Base-by-base conservation (phyloP, 1,139 yeast species). In the Yamadazyma siamensis region DNA sequence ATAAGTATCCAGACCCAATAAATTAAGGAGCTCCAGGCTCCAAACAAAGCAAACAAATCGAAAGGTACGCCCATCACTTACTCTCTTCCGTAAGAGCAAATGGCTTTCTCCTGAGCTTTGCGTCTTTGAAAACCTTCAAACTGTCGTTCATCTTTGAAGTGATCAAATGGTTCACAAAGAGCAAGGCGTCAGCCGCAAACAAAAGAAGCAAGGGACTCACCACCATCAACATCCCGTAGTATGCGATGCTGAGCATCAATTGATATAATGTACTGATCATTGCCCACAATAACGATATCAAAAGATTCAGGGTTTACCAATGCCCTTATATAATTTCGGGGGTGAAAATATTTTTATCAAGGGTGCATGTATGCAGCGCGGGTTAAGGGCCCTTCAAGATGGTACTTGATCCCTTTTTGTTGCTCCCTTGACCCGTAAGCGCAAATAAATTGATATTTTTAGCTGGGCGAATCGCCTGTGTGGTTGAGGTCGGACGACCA, bases 351-450 rank as follows among this genome's bases (percentile, higher is more conserved):
- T 10, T 17, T 17, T 17, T 17, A 17, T 17, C 7, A 17, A 7
- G 20, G 10, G 10, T 10, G 20, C 20, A 7, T 10, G 20, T 7
- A 17, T 10, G 9, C 20, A 7, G 9, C 7, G 10, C 7, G 20
- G 20, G 20, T 17, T 17, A 17, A 7, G 10, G 10, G 20, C 20
- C 7, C 20, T 10, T 7, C 7, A 7, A 10, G 10, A 7, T 10
- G 20, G 7, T 7, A 7, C 9, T 10, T 17, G 20, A 17, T 17
- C 20, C 20, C 20, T 17, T 17, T 7, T 17, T 7, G 10, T 17
- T 7, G 20, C 20, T 21, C 23, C 23, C 23, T 21, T 21, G 11
- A 7, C 11, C 23, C 26, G 19, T 23, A 13, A 15, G 19, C 6
- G 15, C 4, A 14, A 15, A 4, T 14, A n/a, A n/a, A n/a, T n/a